phyloP scores from a whole-genome alignment of 1,139 yeast species.

The Nakaseomyces kungkrabaensis region DNA sequence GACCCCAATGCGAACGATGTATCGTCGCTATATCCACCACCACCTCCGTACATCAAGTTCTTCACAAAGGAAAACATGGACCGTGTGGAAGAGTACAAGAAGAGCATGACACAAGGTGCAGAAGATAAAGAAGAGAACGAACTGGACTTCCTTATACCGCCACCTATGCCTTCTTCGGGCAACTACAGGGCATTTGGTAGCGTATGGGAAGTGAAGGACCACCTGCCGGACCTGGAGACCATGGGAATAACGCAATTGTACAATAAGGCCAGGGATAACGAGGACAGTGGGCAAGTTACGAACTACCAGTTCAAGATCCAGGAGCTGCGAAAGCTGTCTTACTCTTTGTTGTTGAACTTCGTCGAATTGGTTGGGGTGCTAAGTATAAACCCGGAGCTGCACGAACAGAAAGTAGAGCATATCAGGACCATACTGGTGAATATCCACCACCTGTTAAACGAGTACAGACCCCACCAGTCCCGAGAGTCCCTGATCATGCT shows the following conservation, averaged over 20 bases:
- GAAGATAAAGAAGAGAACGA: constrained; percentile 20
- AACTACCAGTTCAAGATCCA: constrained; percentile 45
- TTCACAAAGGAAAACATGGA: constrained; percentile 55
- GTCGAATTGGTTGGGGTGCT: constrained; percentile 68
- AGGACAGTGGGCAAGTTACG: constrained; percentile 12
- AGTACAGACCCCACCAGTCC: constrained; percentile 83
- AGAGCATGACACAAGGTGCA: constrained; percentile 2
- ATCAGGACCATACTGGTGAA: constrained; percentile 67
- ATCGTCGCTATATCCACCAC: constrained; percentile 75
- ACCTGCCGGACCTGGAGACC: constrained; percentile 54
- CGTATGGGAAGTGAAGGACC: constrained; percentile 64
- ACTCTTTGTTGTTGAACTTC: constrained; percentile 60
- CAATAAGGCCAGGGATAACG: constrained; percentile 18
- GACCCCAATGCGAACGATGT: constrained; percentile 10
- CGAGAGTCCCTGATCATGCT: constrained; percentile 69
- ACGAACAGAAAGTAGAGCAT: constrained; percentile 58
- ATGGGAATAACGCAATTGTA: constrained; percentile 64
- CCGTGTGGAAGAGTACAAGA: constrained; percentile 30
- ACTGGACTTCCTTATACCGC: constrained; percentile 53
- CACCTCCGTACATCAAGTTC: constrained; percentile 64
- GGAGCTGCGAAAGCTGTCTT: constrained; percentile 60
- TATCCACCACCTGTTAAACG: constrained; percentile 73
- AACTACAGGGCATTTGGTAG: constrained; percentile 75
- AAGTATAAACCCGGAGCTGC: constrained; percentile 56
- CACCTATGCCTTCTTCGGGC: constrained; percentile 47